Evolutionary conservation across 371 early-diverging fungal species (phyloP).

Genomic region (Chytridium lagenaria): DNA sequence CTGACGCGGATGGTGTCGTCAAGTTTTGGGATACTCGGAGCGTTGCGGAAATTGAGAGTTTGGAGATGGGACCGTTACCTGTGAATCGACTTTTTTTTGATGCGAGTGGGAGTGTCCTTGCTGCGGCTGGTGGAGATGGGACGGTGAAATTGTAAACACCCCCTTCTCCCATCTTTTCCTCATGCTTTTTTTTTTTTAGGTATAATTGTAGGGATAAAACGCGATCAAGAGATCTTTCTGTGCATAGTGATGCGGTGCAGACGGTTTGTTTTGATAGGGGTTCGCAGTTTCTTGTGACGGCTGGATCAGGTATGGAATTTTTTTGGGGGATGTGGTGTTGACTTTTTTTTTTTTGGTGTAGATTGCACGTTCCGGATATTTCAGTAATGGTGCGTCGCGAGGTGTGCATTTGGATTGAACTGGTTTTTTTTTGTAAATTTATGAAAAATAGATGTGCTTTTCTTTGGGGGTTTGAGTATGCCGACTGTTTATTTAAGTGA

Average conservation of each 20-base stretch:
- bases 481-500: no score
- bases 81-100: constrained; percentile 55
- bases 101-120: constrained; percentile 47
- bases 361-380: constrained; percentile 47
- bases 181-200: constrained; percentile 1
- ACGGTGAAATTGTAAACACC: constrained; percentile 33
- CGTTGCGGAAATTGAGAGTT: constrained; percentile 39
- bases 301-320: constrained; percentile 41
- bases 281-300: constrained; percentile 52
- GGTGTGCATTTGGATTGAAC: no score
- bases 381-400: no score
- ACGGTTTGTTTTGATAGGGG: constrained; percentile 51
- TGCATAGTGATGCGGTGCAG: constrained; percentile 47
- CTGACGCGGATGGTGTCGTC: constrained; percentile 57
- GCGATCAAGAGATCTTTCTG: constrained; percentile 31
- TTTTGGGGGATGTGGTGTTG: neutral
- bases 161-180: neutral
- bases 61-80: constrained; percentile 50
- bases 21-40: constrained; percentile 58
- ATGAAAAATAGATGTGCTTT: no score
- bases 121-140: constrained; percentile 54
- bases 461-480: no score
- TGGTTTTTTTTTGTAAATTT: no score
- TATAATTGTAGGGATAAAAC: constrained; percentile 24
- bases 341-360: neutral